A percentile compares a stretch with the other conserved stretches of the same genome.
These are phyloP conservation scores for Amanita phalloides DNA, from an alignment of 768 basidiomycete species.

Conservation along the genomic window DNA sequence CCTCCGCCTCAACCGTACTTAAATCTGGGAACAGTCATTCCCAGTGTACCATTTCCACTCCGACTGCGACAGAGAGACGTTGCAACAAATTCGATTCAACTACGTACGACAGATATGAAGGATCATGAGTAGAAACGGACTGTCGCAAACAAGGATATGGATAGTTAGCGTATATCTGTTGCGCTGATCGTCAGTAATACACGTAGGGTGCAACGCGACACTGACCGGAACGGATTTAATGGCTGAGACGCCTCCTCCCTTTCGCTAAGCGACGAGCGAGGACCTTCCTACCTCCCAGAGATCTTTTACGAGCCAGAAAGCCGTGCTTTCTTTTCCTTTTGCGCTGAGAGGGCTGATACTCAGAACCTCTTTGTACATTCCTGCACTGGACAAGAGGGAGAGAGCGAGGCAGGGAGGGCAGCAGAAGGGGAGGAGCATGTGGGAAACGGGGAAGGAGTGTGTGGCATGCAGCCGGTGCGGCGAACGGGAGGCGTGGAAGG, in stretches of 20 bases:
- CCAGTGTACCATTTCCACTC: not conserved
- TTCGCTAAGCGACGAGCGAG: slow-evolving; percentile 60
- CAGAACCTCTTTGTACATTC: slow-evolving; percentile 64
- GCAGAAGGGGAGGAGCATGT: slow-evolving; percentile 14
- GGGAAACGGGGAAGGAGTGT: slow-evolving; percentile 10
- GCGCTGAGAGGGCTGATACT: slow-evolving; percentile 95
- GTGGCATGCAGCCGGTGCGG: not conserved
- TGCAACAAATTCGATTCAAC: not conserved
- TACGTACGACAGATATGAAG: not conserved
- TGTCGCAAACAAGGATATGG: not conserved
- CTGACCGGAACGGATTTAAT: slow-evolving; percentile 29
- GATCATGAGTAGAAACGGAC: not conserved
- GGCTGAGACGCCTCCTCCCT: slow-evolving; percentile 71
- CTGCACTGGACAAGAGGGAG: slow-evolving; percentile 37
- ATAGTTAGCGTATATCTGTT: slow-evolving; percentile 4
- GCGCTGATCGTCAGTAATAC: not conserved
- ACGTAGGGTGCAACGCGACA: not conserved
- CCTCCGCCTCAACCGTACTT: slow-evolving; percentile 43
- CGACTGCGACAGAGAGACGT: not conserved
- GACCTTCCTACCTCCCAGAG: slow-evolving; percentile 59
- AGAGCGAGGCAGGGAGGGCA: slow-evolving; percentile 11
- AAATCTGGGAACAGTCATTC: not conserved
- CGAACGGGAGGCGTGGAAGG: slow-evolving; percentile 9
- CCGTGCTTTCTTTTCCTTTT: slow-evolving; percentile 90
- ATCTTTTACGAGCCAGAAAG: slow-evolving; percentile 70